Conservation (phyloP, 805 yeast genomes). For the Cephaloascus albidus region DNA sequence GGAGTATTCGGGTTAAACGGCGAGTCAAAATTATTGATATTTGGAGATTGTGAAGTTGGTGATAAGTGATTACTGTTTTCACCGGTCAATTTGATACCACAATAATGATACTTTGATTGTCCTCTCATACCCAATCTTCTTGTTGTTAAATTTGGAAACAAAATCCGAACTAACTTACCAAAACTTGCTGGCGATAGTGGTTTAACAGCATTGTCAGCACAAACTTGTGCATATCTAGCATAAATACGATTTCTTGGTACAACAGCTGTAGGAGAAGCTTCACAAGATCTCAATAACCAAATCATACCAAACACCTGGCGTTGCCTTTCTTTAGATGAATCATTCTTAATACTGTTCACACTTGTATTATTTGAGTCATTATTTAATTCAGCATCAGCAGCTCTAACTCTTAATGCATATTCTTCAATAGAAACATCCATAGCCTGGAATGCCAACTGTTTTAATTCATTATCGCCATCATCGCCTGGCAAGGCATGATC, state of each 20-base stretch:
- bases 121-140: conserved; percentile 78
- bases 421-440: conserved; percentile 28
- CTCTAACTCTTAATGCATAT: conserved; percentile 33
- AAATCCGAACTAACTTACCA: conserved; percentile 61
- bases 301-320: conserved; percentile 76
- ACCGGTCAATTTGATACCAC: conserved; percentile 46
- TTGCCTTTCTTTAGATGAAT: conserved; percentile 38
- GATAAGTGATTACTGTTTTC: neutral
- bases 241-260: conserved; percentile 32
- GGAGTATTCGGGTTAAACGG: conserved; percentile 4
- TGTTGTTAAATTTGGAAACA: conserved; percentile 61
- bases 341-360: conserved; percentile 1
- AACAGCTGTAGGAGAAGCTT: conserved; percentile 30
- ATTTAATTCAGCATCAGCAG: conserved; percentile 25
- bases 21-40: neutral
- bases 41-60: neutral
- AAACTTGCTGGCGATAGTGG: conserved; percentile 72
- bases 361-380: conserved; percentile 12
- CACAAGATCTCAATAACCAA: conserved; percentile 67
- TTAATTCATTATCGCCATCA: conserved; percentile 26
- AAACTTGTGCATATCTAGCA: conserved; percentile 28
- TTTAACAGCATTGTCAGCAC: conserved; percentile 31
- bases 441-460: conserved; percentile 20
- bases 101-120: conserved; percentile 77
- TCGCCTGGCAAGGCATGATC: conserved; percentile 22